phyloP scores from a whole-genome alignment of 2,329 filamentous ascomycete genomes.

The Fusarium pseudograminearum region DNA sequence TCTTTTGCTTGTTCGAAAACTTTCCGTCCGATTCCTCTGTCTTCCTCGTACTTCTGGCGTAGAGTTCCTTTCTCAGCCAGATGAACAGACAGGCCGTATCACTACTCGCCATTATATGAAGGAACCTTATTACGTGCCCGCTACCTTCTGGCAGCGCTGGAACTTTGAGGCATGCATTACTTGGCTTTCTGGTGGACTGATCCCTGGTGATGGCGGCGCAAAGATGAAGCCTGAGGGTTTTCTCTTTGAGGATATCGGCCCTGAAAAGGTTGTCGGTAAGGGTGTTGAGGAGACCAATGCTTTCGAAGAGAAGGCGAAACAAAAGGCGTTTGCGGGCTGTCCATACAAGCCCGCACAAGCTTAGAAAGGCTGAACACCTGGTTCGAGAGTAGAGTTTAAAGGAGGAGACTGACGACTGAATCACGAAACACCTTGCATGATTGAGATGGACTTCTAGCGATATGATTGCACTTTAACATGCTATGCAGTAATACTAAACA shows the following conservation, averaged over 20 bases:
- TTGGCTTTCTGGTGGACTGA: slow-evolving; percentile 57
- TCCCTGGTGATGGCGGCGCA: slow-evolving; percentile 58
- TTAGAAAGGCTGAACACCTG: background rate
- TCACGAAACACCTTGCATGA: background rate
- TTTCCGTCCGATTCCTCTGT: slow-evolving; percentile 67
- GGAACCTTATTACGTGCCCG: slow-evolving; percentile 73
- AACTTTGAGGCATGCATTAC: slow-evolving; percentile 65
- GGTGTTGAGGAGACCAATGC: slow-evolving; percentile 59
- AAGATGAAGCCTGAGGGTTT: slow-evolving; percentile 64
- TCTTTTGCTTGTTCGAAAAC: slow-evolving; percentile 64
- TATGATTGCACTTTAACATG: background rate
- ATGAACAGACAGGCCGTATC: slow-evolving; percentile 66
- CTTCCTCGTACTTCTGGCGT: slow-evolving; percentile 66
- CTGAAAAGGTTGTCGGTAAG: slow-evolving; percentile 63
- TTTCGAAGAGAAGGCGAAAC: slow-evolving; percentile 49
- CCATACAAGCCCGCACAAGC: slow-evolving; percentile 52
- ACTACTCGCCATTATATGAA: slow-evolving; percentile 65
- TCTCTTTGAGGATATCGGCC: slow-evolving; percentile 71
- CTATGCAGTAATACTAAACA: background rate
- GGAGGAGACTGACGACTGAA: background rate
- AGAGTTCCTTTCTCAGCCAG: slow-evolving; percentile 59
- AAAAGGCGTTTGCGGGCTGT: slow-evolving; percentile 55
- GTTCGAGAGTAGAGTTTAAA: background rate
- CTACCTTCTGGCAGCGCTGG: slow-evolving; percentile 72
- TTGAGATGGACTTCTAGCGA: background rate